phyloP scores from a whole-genome alignment of 1,139 yeast genomes.

The Scheffersomyces titani region DNA sequence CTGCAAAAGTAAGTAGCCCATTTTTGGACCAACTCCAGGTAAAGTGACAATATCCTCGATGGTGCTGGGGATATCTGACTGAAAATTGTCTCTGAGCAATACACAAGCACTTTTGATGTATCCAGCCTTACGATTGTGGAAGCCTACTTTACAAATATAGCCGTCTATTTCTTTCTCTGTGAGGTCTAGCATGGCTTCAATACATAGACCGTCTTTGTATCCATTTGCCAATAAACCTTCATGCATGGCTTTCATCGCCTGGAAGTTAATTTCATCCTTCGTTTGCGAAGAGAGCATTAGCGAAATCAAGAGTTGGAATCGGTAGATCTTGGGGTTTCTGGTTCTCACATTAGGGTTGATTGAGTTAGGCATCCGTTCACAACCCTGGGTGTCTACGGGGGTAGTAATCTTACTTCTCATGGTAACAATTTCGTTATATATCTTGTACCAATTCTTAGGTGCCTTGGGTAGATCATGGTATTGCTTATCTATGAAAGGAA shows the following conservation, averaged over 20 bases:
- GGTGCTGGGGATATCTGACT: slow-evolving; percentile 70
- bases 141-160: slow-evolving; percentile 80
- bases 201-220: slow-evolving; percentile 29
- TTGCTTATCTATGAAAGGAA: slow-evolving; percentile 4
- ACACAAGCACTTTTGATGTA: slow-evolving; percentile 66
- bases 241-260: slow-evolving; percentile 68
- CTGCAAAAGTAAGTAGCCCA: slow-evolving; percentile 83
- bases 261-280: slow-evolving; percentile 80
- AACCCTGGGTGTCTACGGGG: slow-evolving; percentile 90
- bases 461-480: slow-evolving; percentile 8
- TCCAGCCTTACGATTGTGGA: slow-evolving; percentile 75
- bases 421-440: slow-evolving; percentile 61
- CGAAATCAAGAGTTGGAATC: slow-evolving; percentile 77
- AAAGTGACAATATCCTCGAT: slow-evolving; percentile 64
- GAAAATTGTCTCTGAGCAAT: slow-evolving; percentile 50
- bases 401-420: slow-evolving; percentile 68
- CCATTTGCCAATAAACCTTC: slow-evolving; percentile 35
- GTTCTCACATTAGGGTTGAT: slow-evolving; percentile 30
- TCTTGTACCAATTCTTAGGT: slow-evolving; percentile 53
- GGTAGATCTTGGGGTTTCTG: slow-evolving; percentile 41
- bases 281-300: slow-evolving; percentile 92
- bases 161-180: slow-evolving; percentile 60
- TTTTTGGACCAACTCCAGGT: slow-evolving; percentile 97
- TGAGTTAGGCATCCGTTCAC: slow-evolving; percentile 69
- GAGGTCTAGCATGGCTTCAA: slow-evolving; percentile 40